These are phyloP conservation scores for Cercospora beticola DNA, from an alignment of 2,329 filamentous ascomycete species.

Conservation along the genomic window DNA sequence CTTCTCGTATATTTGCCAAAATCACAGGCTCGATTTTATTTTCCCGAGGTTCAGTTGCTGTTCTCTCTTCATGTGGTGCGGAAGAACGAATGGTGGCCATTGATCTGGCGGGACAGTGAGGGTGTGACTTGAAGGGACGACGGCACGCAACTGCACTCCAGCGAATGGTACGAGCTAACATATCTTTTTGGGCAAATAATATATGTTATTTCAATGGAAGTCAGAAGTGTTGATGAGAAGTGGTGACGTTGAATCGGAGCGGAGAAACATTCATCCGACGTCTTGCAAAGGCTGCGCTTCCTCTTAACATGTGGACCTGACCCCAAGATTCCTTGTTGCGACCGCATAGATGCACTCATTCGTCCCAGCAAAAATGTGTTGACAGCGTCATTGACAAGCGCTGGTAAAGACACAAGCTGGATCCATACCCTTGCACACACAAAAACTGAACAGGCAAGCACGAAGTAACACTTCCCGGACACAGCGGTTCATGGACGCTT, in stretches of 20 bases:
- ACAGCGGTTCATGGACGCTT: background rate
- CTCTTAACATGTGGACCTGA: too few species aligned
- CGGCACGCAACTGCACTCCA: background rate
- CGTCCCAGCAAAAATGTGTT: too few species aligned
- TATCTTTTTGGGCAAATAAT: background rate
- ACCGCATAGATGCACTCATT: too few species aligned
- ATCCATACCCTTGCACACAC: too few species aligned
- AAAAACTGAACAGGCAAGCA: too few species aligned
- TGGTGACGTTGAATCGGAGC: background rate
- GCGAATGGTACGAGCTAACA: background rate
- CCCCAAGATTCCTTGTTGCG: too few species aligned
- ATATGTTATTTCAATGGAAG: background rate
- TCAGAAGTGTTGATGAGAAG: background rate
- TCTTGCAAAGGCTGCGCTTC: background rate
- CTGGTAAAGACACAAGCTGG: too few species aligned
- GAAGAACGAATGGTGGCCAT: slow-evolving; percentile 38
- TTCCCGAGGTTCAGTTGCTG: slow-evolving; percentile 70
- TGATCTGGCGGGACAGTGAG: background rate
- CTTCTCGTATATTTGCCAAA: slow-evolving; percentile 59
- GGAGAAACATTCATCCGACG: background rate
- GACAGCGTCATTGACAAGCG: too few species aligned
- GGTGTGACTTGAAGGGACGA: too few species aligned
- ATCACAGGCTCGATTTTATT: slow-evolving; percentile 63
- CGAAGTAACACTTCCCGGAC: background rate
- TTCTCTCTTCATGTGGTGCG: slow-evolving; percentile 65